Conservation (phyloP, 768 basidiomycete species). For the Coprinopsis strossmayeri region DNA sequence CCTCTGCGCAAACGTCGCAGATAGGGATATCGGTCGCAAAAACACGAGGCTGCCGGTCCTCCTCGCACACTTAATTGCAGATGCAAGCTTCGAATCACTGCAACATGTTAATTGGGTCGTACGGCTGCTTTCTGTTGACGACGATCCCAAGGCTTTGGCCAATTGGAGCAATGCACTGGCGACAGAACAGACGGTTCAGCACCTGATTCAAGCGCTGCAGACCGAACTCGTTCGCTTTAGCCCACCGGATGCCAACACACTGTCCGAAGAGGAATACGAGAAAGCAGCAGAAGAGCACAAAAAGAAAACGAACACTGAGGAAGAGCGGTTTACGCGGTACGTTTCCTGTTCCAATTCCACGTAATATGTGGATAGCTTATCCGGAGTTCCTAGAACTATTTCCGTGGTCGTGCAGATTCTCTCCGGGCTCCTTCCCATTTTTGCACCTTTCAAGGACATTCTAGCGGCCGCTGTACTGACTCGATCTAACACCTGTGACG, state of each 20-base stretch:
- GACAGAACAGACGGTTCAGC: neutral
- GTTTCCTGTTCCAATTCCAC: no score
- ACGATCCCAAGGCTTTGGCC: neutral
- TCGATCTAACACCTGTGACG: neutral
- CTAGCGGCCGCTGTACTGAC: neutral
- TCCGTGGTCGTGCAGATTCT: neutral
- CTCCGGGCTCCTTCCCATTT: neutral
- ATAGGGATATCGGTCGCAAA: constrained; percentile 9
- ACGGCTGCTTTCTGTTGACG: constrained; percentile 9
- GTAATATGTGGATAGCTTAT: no score
- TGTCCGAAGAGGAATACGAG: constrained; percentile 5
- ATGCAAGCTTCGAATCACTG: constrained; percentile 11
- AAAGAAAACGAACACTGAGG: neutral
- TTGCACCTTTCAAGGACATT: neutral
- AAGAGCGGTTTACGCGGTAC: neutral
- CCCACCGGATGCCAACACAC: neutral
- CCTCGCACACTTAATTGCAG: constrained; percentile 10
- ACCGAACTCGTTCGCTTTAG: neutral
- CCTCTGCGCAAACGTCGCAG: constrained; percentile 12
- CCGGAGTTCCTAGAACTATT: neutral
- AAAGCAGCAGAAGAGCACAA: neutral
- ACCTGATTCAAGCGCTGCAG: neutral
- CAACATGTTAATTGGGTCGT: constrained; percentile 11
- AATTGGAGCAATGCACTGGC: neutral
- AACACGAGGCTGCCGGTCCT: constrained; percentile 9